phyloP scores from a whole-genome alignment of 495 filamentous ascomycete genomes.

The Cetradonia linearis region DNA sequence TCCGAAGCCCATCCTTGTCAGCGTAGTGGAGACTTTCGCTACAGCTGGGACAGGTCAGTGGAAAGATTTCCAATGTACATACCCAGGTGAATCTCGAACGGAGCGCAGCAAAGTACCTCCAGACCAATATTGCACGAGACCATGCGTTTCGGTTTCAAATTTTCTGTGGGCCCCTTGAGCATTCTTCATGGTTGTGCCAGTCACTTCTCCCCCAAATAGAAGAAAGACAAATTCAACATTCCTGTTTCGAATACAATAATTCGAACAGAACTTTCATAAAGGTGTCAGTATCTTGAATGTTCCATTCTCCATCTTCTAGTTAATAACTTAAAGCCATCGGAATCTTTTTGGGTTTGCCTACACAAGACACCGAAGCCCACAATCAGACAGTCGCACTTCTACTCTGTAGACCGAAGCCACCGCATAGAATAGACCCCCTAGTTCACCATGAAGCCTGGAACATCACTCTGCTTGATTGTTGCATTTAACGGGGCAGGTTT shows the following conservation, averaged over 20 bases:
- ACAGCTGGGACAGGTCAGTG: background rate
- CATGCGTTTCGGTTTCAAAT: background rate
- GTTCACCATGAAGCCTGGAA: background rate
- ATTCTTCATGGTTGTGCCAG: background rate
- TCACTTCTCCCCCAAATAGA: background rate
- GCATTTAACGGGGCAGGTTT: background rate
- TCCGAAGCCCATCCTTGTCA: background rate
- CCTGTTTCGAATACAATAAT: background rate
- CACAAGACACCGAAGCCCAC: background rate
- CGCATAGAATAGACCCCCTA: background rate
- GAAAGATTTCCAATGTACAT: background rate
- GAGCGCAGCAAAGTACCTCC: background rate
- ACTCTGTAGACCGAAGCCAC: background rate
- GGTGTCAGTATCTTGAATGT: background rate
- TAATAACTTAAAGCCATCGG: background rate
- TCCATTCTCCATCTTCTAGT: too few relatives aligned
- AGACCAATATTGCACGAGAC: background rate
- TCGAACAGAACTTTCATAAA: background rate
- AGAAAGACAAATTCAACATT: background rate
- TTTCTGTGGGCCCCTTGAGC: background rate
- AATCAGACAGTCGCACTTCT: background rate
- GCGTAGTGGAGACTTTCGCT: background rate
- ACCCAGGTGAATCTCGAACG: background rate
- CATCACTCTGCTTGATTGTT: background rate
- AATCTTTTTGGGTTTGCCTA: background rate